A percentile compares a stretch with the other conserved stretches of the same genome.
Evolutionary conservation across 148 eudicot genomes (phyloP).

Genomic region (Nepenthes gracilis): DNA sequence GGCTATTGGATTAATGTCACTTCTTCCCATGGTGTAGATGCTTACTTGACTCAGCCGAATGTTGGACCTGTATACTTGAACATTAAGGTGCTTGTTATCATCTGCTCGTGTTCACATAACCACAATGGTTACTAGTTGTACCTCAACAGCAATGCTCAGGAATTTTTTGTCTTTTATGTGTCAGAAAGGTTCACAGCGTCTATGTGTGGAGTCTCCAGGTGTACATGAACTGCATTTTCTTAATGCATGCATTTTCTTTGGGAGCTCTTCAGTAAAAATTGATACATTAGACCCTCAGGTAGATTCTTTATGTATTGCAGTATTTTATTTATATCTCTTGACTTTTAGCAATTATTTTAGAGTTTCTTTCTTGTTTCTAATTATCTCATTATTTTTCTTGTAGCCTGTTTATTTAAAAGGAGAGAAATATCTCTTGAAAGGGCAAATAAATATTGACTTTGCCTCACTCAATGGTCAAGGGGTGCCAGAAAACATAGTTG

Average conservation of each 20-base stretch:
- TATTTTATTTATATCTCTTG: neutral
- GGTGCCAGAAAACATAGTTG: slow-evolving; percentile 42
- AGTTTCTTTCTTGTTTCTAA: slow-evolving; percentile 8
- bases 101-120: slow-evolving; percentile 1
- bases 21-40: slow-evolving; percentile 85
- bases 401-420: slow-evolving; percentile 80
- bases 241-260: slow-evolving; percentile 81
- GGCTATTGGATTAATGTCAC: slow-evolving; percentile 74
- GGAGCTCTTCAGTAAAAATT: slow-evolving; percentile 53
- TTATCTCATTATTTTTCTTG: slow-evolving; percentile 9
- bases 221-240: slow-evolving; percentile 76
- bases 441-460: slow-evolving; percentile 52
- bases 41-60: slow-evolving; percentile 56
- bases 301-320: slow-evolving; percentile 6
- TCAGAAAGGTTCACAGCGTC: slow-evolving; percentile 80
- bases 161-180: slow-evolving; percentile 4
- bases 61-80: slow-evolving; percentile 50
- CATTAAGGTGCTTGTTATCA: slow-evolving; percentile 44
- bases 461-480: slow-evolving; percentile 26
- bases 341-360: neutral
- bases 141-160: slow-evolving; percentile 3
- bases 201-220: slow-evolving; percentile 83
- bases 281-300: slow-evolving; percentile 65
- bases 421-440: slow-evolving; percentile 70
- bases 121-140: neutral